phyloP scores from a whole-genome alignment of 306 rosid species.

The Cotoneaster glaucophyllus region DNA sequence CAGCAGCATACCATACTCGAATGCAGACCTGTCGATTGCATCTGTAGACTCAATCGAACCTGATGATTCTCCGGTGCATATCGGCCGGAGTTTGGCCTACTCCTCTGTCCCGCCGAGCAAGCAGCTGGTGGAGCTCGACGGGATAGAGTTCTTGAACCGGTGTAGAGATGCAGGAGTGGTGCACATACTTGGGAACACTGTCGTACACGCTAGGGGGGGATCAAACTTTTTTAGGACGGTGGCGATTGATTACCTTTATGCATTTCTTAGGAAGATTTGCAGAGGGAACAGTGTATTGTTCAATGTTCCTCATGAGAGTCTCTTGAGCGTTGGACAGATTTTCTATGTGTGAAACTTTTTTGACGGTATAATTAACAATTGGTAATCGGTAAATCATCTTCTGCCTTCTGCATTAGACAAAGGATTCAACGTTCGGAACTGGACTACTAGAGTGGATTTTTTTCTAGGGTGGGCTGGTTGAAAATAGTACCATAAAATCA shows the following conservation, averaged over 20 bases:
- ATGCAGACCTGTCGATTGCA: constrained; percentile 35
- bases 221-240: constrained; percentile 62
- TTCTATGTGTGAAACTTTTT: constrained; percentile 46
- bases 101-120: constrained; percentile 41
- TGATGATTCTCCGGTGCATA: constrained; percentile 35
- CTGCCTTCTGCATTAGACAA: no score
- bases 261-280: constrained; percentile 89
- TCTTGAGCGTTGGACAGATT: constrained; percentile 81
- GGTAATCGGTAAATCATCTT: no score
- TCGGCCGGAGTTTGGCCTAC: constrained; percentile 22
- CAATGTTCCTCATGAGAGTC: constrained; percentile 94
- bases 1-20: constrained; percentile 28
- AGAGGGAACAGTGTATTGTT: constrained; percentile 79
- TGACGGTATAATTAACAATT: no score
- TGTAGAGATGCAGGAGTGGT: constrained; percentile 92
- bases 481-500: no score
- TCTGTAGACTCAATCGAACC: constrained; percentile 61
- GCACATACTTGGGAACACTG: constrained; percentile 87
- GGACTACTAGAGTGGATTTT: no score
- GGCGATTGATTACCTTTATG: constrained; percentile 77
- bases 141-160: constrained; percentile 63
- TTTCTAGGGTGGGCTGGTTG: no score
- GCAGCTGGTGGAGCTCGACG: constrained; percentile 50
- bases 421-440: no score
- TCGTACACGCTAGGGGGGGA: constrained; percentile 68